Evolutionary conservation across 2,329 filamentous ascomycete genomes (phyloP).

Genomic region (Didymellaceae sp.): DNA sequence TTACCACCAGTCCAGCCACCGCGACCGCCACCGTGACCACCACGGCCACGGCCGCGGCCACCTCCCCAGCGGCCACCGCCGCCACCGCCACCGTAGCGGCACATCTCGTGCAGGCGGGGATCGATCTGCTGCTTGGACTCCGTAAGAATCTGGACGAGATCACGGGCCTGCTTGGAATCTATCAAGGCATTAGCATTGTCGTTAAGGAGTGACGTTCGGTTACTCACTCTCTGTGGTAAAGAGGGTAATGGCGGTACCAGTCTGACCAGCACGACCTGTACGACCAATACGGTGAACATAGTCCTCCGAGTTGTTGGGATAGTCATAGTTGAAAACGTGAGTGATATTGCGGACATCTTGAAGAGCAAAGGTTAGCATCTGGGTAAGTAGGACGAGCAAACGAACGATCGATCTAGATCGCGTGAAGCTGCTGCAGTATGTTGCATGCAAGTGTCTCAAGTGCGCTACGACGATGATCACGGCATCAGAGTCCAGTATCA

Average conservation of each 20-base stretch:
- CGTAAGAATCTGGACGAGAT: slow-evolving; percentile 88
- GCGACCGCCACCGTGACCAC: slow-evolving; percentile 45
- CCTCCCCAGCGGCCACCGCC: slow-evolving; percentile 72
- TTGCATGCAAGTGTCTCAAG: slow-evolving; percentile 63
- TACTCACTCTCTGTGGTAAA: slow-evolving; percentile 99
- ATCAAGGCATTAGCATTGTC: slow-evolving; percentile 37
- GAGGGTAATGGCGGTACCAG: slow-evolving; percentile 95
- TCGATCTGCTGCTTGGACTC: slow-evolving; percentile 99
- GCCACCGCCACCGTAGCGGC: slow-evolving; percentile 84
- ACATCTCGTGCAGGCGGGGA: slow-evolving; percentile 94
- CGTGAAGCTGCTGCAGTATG: slow-evolving; percentile 64
- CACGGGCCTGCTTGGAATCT: slow-evolving; percentile 76
- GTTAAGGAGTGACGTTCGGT: too few species aligned
- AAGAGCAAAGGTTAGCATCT: slow-evolving; percentile 78
- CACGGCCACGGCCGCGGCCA: slow-evolving; percentile 71
- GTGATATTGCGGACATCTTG: slow-evolving; percentile 99
- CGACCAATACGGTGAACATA: slow-evolving; percentile 73
- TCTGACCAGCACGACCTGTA: slow-evolving; percentile 78
- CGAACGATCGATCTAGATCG: slow-evolving; percentile 62
- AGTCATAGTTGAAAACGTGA: slow-evolving; percentile 99
- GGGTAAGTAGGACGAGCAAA: slow-evolving; percentile 52
- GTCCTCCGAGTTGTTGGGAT: slow-evolving; percentile 87
- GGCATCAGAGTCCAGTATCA: slow-evolving; percentile 53
- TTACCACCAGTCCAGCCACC: slow-evolving; percentile 55
- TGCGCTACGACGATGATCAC: slow-evolving; percentile 56